Evolutionary conservation across 2,329 filamentous ascomycete genomes (phyloP).

Genomic region (Aureobasidium melanogenum): DNA sequence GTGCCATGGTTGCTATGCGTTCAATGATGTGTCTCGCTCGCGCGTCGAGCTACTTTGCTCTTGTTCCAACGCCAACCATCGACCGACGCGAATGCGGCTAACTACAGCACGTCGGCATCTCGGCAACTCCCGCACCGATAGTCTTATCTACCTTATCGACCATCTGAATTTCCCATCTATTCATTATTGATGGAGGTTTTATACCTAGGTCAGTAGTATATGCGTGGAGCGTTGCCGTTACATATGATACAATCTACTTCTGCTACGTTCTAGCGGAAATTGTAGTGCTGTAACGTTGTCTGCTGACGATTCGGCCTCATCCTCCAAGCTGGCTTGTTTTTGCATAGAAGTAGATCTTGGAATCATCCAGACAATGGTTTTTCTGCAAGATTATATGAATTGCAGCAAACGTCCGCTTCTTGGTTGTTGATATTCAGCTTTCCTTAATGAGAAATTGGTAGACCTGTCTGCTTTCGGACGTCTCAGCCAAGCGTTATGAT

Average conservation of each 20-base stretch:
- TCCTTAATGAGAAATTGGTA: neutral
- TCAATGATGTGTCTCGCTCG: neutral
- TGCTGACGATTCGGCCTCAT: neutral
- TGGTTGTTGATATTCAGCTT: neutral
- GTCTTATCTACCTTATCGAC: neutral
- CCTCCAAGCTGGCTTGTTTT: neutral
- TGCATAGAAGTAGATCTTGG: neutral
- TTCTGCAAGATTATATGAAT: neutral
- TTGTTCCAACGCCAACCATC: neutral
- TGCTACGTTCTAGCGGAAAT: neutral
- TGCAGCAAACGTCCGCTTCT: neutral
- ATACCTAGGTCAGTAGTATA: no score
- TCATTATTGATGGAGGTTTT: neutral
- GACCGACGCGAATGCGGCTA: neutral
- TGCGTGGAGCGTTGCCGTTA: neutral
- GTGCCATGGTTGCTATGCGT: neutral
- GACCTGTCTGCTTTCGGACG: neutral
- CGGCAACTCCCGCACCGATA: neutral
- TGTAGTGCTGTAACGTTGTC: neutral
- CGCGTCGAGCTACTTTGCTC: neutral
- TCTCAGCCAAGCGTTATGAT: slow-evolving; percentile 1
- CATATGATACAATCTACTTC: neutral
- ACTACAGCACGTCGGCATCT: neutral
- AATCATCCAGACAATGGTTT: neutral
- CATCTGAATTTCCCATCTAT: neutral